These are phyloP conservation scores for Trichoderma parareesei DNA, from an alignment of 495 filamentous ascomycete species.

Conservation along the genomic window DNA sequence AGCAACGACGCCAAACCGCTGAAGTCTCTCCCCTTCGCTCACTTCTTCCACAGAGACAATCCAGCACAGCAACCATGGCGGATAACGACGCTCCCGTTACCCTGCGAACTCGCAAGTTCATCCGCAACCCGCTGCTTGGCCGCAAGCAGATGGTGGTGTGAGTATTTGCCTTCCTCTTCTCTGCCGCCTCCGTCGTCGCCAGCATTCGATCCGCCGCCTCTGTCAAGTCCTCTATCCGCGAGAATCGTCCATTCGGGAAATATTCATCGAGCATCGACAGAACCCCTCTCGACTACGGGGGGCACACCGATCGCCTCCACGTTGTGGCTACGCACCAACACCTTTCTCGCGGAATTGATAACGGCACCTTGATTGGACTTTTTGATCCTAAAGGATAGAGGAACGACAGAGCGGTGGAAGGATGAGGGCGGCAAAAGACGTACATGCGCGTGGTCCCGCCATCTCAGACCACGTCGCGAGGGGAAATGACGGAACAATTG, in stretches of 20 bases:
- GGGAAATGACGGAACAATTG: too few species aligned
- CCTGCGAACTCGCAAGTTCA: slow-evolving; percentile 99
- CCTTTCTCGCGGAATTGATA: background rate
- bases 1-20: slow-evolving; percentile 9
- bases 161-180: slow-evolving; percentile 36
- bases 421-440: background rate
- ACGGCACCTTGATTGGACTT: background rate
- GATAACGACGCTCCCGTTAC: slow-evolving; percentile 67
- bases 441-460: background rate
- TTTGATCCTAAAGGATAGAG: background rate
- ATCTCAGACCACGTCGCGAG: background rate
- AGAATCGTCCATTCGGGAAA: background rate
- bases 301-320: background rate
- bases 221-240: background rate
- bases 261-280: background rate
- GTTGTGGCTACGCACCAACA: background rate
- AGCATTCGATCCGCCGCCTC: background rate
- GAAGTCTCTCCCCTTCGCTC: slow-evolving; percentile 3
- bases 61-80: slow-evolving; percentile 15
- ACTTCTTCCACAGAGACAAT: slow-evolving; percentile 5
- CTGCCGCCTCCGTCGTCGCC: background rate
- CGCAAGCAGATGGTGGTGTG: slow-evolving; percentile 99
- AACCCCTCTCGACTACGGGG: background rate
- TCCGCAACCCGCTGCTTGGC: slow-evolving; percentile 95
- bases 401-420: background rate